phyloP scores from a whole-genome alignment of 257 asterid species.

The Solanum piurae region DNA sequence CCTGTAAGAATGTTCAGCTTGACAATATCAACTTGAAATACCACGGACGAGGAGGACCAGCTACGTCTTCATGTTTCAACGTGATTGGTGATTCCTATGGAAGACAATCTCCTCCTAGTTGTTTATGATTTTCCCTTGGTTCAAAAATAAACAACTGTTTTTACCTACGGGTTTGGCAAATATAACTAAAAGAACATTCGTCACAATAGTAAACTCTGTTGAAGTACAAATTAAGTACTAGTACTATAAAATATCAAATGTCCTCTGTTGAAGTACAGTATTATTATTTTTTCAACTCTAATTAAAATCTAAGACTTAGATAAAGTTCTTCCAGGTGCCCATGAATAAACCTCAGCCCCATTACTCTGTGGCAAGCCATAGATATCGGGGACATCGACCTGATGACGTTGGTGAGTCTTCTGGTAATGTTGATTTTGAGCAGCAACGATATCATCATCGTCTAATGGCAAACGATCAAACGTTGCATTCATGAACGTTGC shows the following conservation, averaged over 20 bases:
- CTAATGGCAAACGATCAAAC: constrained; percentile 67
- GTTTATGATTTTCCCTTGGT: constrained; percentile 10
- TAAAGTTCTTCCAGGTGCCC: constrained; percentile 44
- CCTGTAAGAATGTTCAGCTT: constrained; percentile 45
- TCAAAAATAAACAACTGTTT: neutral
- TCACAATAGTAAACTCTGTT: neutral
- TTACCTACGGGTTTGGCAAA: no score
- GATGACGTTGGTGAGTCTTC: constrained; percentile 42
- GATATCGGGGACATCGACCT: constrained; percentile 36
- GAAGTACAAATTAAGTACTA: neutral
- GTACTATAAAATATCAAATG: neutral
- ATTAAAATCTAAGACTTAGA: constrained; percentile 24
- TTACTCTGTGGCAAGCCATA: constrained; percentile 56
- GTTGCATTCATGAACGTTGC: constrained; percentile 80
- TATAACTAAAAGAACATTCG: neutral
- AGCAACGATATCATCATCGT: constrained; percentile 32
- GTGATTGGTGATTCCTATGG: constrained; percentile 41
- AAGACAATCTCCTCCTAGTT: constrained; percentile 32
- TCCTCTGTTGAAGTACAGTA: neutral
- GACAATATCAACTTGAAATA: constrained; percentile 35
- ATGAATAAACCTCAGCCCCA: constrained; percentile 40
- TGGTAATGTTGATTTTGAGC: constrained; percentile 34
- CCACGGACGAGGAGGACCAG: constrained; percentile 23
- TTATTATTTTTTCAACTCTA: neutral
- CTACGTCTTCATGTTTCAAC: constrained; percentile 31